Conservation (phyloP, 1,139 yeast species). For the Groenewaldozyma sp. region DNA sequence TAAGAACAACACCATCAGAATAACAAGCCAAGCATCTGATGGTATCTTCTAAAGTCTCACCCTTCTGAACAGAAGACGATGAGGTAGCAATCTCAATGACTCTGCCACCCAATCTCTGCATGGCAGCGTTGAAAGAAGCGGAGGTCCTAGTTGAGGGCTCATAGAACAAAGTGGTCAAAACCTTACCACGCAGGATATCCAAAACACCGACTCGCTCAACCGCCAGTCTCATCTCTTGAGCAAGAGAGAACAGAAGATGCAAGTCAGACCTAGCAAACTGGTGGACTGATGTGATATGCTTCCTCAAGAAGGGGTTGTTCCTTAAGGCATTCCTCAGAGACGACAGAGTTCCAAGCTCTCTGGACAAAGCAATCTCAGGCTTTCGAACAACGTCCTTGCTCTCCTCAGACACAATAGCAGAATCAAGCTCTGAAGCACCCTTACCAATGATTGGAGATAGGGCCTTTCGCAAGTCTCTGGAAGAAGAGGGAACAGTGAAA, state of each 20-base stretch:
- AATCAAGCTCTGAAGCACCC: slow-evolving; percentile 21
- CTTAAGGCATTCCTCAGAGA: slow-evolving; percentile 59
- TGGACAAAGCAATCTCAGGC: slow-evolving; percentile 64
- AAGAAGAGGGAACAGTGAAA: slow-evolving; percentile 13
- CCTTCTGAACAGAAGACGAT: slow-evolving; percentile 91
- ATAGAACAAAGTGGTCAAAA: slow-evolving; percentile 90
- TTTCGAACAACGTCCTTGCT: slow-evolving; percentile 54
- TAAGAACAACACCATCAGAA: slow-evolving; percentile 91
- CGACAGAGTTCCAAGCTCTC: slow-evolving; percentile 41
- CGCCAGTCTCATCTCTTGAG: slow-evolving; percentile 95
- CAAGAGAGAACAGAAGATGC: slow-evolving; percentile 89
- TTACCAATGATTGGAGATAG: slow-evolving; percentile 7
- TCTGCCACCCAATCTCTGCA: slow-evolving; percentile 99
- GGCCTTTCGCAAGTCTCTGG: slow-evolving; percentile 5
- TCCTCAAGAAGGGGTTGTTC: slow-evolving; percentile 82
- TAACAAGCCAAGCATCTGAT: slow-evolving; percentile 91
- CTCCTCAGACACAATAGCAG: slow-evolving; percentile 29
- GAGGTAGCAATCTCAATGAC: slow-evolving; percentile 80
- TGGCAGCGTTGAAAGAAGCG: slow-evolving; percentile 95
- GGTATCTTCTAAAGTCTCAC: slow-evolving; percentile 96
- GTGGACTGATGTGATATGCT: slow-evolving; percentile 78
- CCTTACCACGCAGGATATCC: slow-evolving; percentile 82
- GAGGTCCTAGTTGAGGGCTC: slow-evolving; percentile 98
- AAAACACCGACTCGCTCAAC: slow-evolving; percentile 95
- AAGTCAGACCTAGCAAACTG: slow-evolving; percentile 81